Conservation (phyloP, 805 yeast species). For the Kodamaea fukazawae region DNA sequence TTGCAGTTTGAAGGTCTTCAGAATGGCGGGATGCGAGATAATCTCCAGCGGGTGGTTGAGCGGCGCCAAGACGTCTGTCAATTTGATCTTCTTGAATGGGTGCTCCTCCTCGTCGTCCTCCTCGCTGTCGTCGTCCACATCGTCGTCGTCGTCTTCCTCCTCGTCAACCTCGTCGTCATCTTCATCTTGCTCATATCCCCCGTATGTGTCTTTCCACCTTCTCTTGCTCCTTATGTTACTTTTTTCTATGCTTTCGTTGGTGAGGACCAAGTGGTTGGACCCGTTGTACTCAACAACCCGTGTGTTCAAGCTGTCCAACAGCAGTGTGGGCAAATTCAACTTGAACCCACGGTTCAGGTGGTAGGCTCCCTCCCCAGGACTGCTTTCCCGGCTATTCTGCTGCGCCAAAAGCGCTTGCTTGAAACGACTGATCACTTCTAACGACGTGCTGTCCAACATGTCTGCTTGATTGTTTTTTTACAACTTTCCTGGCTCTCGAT, state of each 20-base stretch:
- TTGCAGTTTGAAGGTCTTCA: conserved; percentile 57
- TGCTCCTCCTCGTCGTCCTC: conserved; percentile 17
- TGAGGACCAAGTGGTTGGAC: conserved; percentile 31
- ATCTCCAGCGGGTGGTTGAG: conserved; percentile 79
- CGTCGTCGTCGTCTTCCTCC: conserved; percentile 11
- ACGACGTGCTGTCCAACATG: conserved; percentile 39
- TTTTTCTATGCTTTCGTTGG: conserved; percentile 34
- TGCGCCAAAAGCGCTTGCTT: conserved; percentile 34
- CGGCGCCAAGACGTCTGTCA: conserved; percentile 63
- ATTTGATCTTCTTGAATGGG: conserved; percentile 28
- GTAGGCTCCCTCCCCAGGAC: conserved; percentile 10
- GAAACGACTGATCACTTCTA: conserved; percentile 38
- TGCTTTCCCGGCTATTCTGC: conserved; percentile 1
- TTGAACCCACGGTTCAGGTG: conserved; percentile 34
- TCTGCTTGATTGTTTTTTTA: neutral
- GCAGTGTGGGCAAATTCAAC: conserved; percentile 15
- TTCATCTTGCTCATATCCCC: conserved; percentile 8
- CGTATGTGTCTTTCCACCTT: conserved; percentile 33
- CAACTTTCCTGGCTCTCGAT: too few relatives aligned
- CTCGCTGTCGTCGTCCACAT: conserved; percentile 11
- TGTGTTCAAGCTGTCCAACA: conserved; percentile 22
- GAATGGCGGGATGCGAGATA: conserved; percentile 64
- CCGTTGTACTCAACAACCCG: conserved; percentile 42
- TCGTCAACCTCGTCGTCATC: conserved; percentile 12
- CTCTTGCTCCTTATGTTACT: conserved; percentile 29